Conservation (phyloP, 2,329 filamentous ascomycete genomes). For the Lachnellula suecica region DNA sequence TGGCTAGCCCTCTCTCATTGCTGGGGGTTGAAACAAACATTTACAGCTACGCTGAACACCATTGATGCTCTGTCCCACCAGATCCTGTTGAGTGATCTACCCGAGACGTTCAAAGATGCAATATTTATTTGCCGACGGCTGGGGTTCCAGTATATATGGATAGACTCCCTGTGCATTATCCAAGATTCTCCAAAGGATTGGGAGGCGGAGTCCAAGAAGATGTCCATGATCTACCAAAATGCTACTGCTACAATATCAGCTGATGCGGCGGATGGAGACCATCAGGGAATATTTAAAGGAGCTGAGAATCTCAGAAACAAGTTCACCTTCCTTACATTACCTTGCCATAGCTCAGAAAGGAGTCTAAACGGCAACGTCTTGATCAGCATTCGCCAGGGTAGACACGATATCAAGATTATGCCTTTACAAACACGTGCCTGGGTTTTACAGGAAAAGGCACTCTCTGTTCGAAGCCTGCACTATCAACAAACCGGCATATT, state of each 20-base stretch:
- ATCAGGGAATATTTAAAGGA: neutral
- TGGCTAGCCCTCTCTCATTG: neutral
- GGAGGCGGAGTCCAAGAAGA: neutral
- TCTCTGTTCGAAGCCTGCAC: neutral
- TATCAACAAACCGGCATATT: neutral
- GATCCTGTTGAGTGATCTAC: neutral
- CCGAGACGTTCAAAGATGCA: neutral
- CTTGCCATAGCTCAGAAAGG: neutral
- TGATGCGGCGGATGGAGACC: neutral
- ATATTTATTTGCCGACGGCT: neutral
- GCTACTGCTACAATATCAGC: neutral
- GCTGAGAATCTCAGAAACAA: neutral
- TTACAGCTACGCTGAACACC: neutral
- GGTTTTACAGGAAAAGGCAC: neutral
- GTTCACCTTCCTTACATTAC: neutral
- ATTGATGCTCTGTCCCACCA: neutral
- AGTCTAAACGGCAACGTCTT: neutral
- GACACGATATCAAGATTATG: neutral
- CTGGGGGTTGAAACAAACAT: neutral
- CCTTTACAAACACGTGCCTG: neutral
- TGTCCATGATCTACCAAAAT: neutral
- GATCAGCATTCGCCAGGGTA: neutral
- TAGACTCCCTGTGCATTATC: constrained; percentile 2
- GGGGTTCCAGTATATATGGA: neutral
- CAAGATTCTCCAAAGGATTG: neutral